Evolutionary conservation across 768 basidiomycete species (phyloP), one percentile per base, ranked within the genome.

Genomic region (Leccinum subgranulosum): DNA sequence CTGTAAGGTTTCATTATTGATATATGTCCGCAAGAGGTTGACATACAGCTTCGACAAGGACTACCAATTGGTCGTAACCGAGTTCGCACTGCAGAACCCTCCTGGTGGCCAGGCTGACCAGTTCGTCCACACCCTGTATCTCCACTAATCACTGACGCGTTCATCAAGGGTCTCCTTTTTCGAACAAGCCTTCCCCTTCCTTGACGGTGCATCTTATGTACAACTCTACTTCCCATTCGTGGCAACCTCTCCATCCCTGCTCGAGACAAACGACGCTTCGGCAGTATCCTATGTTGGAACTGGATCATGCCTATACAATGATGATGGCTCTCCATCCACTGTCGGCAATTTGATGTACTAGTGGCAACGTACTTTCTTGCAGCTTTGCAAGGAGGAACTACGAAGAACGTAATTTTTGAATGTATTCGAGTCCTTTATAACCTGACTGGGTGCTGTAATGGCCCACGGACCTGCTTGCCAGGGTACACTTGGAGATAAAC

Each of bases 191-290:
- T 73, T 75, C 31, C 1, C 66, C 15, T 76, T 76, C 67, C 69
- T 75, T n/a, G 74, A 75, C 28, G 17, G 41, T 1, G 60, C 67
- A 12, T 33, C 66, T 21, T 75, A 68, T 11, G 71, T 75, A 6
- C 29, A 64, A 14, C 65, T 76, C 48, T 75, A 75, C 57, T 75
- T 76, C 65, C 74, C 74, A 39, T 75, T 75, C 59, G 34, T 76
- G 23, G 74, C 75, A 1, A 73, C 69, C 2, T 59, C 73, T 12
- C 66, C 75, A 2, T 41, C 59, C 14, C 41, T 75, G 19, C 62
- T 72, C 23, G 3, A 53, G 11, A 31, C 27, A 11, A 49, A 76
- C 34, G 65, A 69, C 23, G 15, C 60, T 3, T 3, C 11, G 0
- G 74, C 58, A 2, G 59, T 10, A n/a, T 0, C 34, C 15, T 53